phyloP scores from a whole-genome alignment of 2,329 filamentous ascomycete genomes.

The Cordyceps pruinosa region DNA sequence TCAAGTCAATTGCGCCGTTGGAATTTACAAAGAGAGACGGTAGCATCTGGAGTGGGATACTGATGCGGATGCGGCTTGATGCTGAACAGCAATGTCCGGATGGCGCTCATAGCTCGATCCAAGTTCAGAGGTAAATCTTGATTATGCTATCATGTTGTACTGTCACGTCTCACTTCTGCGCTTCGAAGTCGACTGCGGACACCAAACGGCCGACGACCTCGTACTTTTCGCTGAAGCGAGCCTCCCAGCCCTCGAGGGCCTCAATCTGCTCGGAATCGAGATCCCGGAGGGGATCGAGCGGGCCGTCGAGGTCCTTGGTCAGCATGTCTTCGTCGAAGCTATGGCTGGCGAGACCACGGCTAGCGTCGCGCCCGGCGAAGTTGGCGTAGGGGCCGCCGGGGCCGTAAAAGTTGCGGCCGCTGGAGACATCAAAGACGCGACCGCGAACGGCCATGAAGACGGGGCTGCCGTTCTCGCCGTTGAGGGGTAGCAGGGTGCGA shows the following conservation, averaged over 20 bases:
- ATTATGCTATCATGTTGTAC: neutral
- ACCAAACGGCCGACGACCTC: slow-evolving; percentile 87
- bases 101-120: neutral
- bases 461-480: slow-evolving; percentile 64
- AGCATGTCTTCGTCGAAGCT: slow-evolving; percentile 95
- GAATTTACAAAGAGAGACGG: neutral
- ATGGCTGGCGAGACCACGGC: slow-evolving; percentile 76
- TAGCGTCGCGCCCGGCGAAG: slow-evolving; percentile 90
- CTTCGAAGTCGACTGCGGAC: slow-evolving; percentile 34
- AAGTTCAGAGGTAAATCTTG: neutral
- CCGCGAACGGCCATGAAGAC: slow-evolving; percentile 91
- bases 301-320: slow-evolving; percentile 80
- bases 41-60: neutral
- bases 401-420: slow-evolving; percentile 90
- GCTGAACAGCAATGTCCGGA: neutral
- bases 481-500: slow-evolving; percentile 74
- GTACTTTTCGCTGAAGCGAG: slow-evolving; percentile 90
- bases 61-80: slow-evolving; percentile 1
- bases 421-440: slow-evolving; percentile 81
- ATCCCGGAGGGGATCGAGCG: slow-evolving; percentile 68
- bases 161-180: neutral
- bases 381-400: slow-evolving; percentile 93
- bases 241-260: slow-evolving; percentile 84
- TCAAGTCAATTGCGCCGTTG: slow-evolving; percentile 6
- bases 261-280: slow-evolving; percentile 71